These are phyloP conservation scores for Fusarium sarcochroum DNA, from an alignment of 2,329 filamentous ascomycete genomes.

Conservation along the genomic window DNA sequence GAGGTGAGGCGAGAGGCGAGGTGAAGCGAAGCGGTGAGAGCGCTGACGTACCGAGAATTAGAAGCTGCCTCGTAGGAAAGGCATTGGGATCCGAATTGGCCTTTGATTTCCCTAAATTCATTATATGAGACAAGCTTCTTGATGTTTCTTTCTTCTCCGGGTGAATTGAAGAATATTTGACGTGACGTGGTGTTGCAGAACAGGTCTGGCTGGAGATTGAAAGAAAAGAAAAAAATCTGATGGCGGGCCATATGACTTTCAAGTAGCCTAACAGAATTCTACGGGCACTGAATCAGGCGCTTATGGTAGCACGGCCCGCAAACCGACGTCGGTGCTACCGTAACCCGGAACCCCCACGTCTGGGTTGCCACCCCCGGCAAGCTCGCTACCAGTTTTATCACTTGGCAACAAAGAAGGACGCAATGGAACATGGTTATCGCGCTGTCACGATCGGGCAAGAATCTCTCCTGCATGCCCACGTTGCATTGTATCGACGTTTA, in stretches of 20 bases:
- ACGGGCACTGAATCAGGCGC: conserved; percentile 21
- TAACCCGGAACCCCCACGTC: conserved; percentile 20
- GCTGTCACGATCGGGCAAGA: background rate
- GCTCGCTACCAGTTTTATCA: conserved; percentile 13
- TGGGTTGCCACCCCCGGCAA: conserved; percentile 16
- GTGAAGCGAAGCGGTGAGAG: conserved; percentile 9
- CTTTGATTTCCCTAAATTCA: conserved; percentile 29
- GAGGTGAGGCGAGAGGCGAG: background rate
- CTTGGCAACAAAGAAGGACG: conserved; percentile 20
- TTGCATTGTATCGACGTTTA: background rate
- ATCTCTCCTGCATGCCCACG: background rate
- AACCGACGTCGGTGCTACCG: conserved; percentile 27
- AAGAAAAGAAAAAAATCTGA: conserved; percentile 18
- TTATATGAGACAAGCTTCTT: conserved; percentile 7
- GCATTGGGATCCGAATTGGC: conserved; percentile 24
- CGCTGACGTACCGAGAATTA: conserved; percentile 29
- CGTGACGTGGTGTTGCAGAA: conserved; percentile 3
- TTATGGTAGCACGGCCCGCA: conserved; percentile 27
- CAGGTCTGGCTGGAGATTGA: background rate
- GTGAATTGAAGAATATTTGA: background rate
- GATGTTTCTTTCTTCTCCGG: background rate
- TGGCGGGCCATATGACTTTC: conserved; percentile 29
- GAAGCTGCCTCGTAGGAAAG: conserved; percentile 33
- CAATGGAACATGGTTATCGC: conserved; percentile 5
- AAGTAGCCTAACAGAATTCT: conserved; percentile 29